phyloP scores from a whole-genome alignment of 768 basidiomycete species.

The Sarcomyxa edulis region DNA sequence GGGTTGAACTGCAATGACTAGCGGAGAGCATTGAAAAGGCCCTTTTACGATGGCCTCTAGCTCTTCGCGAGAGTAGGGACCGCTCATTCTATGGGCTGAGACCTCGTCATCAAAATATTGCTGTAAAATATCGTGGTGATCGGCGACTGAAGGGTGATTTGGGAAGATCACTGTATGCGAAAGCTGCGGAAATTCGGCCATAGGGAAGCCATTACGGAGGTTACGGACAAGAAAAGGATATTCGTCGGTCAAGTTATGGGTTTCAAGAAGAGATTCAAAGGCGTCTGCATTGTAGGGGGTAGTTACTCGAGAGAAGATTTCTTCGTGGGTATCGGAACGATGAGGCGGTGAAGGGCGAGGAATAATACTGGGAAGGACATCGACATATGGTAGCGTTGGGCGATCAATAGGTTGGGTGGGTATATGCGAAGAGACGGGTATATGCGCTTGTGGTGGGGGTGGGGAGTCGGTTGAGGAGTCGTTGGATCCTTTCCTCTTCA shows the following conservation, averaged over 20 bases:
- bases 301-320: slow-evolving; percentile 3
- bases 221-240: slow-evolving; percentile 16
- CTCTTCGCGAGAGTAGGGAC: slow-evolving; percentile 11
- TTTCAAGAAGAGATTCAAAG: slow-evolving; percentile 8
- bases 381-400: no score
- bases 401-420: no score
- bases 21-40: slow-evolving; percentile 11
- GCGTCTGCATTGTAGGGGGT: slow-evolving; percentile 14
- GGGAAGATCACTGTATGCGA: slow-evolving; percentile 13
- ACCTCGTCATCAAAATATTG: slow-evolving; percentile 16
- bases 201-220: slow-evolving; percentile 16
- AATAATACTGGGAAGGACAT: background rate
- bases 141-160: slow-evolving; percentile 14
- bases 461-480: no score
- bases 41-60: no score
- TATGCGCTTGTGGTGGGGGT: no score
- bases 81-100: slow-evolving; percentile 8
- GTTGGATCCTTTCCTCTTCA: no score
- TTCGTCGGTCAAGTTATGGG: slow-evolving; percentile 1
- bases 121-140: slow-evolving; percentile 5
- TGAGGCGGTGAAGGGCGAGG: background rate
- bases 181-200: slow-evolving; percentile 17
- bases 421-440: no score
- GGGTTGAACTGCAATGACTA: slow-evolving; percentile 8
- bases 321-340: background rate